Conservation (phyloP, 768 basidiomycete species). For the Imleria badia region DNA sequence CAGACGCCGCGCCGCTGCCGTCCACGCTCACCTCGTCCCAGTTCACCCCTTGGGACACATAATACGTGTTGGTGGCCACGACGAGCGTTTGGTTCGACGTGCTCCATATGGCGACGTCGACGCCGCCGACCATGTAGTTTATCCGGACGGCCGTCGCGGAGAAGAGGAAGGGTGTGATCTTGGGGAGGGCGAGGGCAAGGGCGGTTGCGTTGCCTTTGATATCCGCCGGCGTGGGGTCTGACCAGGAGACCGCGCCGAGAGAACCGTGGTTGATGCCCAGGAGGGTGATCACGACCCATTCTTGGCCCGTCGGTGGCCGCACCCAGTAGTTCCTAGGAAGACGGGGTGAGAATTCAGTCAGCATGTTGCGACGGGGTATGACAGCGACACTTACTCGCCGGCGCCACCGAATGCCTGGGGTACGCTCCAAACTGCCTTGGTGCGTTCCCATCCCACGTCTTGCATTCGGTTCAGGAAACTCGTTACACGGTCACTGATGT, state of each 20-base stretch:
- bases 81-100: constrained; percentile 44
- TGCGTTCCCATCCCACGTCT: constrained; percentile 63
- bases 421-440: constrained; percentile 73
- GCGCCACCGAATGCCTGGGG: constrained; percentile 71
- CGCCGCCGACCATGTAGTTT: constrained; percentile 39
- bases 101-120: constrained; percentile 56
- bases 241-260: constrained; percentile 50
- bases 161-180: constrained; percentile 49
- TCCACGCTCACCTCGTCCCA: constrained; percentile 30
- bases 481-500: constrained; percentile 68
- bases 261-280: constrained; percentile 71
- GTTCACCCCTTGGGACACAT: constrained; percentile 34
- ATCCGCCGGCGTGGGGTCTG: constrained; percentile 51
- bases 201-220: constrained; percentile 54
- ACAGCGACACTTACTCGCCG: constrained; percentile 28
- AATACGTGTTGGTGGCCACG: constrained; percentile 52
- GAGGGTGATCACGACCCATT: constrained; percentile 65
- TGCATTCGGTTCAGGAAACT: constrained; percentile 57
- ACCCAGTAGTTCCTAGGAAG: constrained; percentile 50
- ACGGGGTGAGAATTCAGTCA: not conserved
- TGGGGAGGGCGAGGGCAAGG: constrained; percentile 45
- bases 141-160: constrained; percentile 39
- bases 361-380: not conserved
- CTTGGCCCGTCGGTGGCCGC: constrained; percentile 61
- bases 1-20: not conserved